Evolutionary conservation across 805 yeast species (phyloP).

Genomic region (Ogataea allantospora): DNA sequence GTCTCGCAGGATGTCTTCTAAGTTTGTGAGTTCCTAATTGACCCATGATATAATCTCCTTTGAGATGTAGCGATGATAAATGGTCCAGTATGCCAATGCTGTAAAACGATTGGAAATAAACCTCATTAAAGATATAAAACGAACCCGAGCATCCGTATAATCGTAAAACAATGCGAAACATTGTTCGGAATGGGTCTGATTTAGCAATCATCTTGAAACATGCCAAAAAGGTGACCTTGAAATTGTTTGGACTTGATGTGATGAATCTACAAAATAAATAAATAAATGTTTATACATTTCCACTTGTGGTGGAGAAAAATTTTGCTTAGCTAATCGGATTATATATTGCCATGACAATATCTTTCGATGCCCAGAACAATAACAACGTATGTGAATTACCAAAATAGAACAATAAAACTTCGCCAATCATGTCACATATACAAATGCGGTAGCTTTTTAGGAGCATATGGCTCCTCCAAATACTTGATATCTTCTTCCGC

Average conservation of each 20-base stretch:
- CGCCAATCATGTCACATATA: too few species aligned
- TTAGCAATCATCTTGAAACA: constrained; percentile 16
- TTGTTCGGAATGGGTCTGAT: constrained; percentile 16
- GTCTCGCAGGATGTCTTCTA: constrained; percentile 11
- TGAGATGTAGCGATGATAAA: constrained; percentile 17
- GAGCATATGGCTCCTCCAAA: constrained; percentile 38
- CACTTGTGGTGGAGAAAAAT: constrained; percentile 2
- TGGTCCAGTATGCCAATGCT: constrained; percentile 14
- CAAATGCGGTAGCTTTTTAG: constrained; percentile 3
- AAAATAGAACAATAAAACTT: too few species aligned
- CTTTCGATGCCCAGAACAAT: too few species aligned
- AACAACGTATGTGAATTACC: too few species aligned
- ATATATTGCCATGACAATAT: too few species aligned
- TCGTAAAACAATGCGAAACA: constrained; percentile 13
- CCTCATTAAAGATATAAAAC: constrained; percentile 9
- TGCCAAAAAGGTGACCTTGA: neutral
- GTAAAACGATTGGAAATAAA: constrained; percentile 6
- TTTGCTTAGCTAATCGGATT: too few species aligned
- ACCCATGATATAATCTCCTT: constrained; percentile 29
- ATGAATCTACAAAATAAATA: constrained; percentile 2
- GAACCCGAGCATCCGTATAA: constrained; percentile 20
- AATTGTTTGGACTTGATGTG: constrained; percentile 5
- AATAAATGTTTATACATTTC: constrained; percentile 6
- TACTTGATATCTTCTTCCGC: constrained; percentile 36
- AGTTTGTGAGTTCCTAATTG: constrained; percentile 22